Percentiles rank a stretch among this genome's conserved stretches.
phyloP scores from a whole-genome alignment of 140 eudicot species.

The Ambrosia hybrid region DNA sequence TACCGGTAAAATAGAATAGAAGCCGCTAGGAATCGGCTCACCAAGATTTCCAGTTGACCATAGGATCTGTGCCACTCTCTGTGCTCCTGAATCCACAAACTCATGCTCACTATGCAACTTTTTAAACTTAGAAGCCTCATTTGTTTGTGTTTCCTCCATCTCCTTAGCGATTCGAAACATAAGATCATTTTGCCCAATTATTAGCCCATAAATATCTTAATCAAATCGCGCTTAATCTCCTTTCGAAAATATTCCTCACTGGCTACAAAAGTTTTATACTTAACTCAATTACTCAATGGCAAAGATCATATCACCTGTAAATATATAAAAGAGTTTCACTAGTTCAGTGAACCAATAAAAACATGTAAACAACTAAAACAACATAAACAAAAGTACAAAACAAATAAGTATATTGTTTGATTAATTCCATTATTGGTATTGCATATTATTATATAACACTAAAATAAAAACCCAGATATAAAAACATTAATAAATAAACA shows the following conservation, averaged over 20 bases:
- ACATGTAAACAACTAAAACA: constrained; percentile 8
- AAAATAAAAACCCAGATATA: background rate
- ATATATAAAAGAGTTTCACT: background rate
- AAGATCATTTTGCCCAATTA: constrained; percentile 56
- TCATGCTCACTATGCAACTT: constrained; percentile 39
- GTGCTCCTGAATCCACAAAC: constrained; percentile 39
- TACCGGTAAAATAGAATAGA: constrained; percentile 71
- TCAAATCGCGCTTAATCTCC: constrained; percentile 16
- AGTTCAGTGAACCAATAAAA: constrained; percentile 15
- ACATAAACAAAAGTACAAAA: constrained; percentile 8
- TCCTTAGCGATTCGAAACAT: constrained; percentile 40
- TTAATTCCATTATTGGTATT: background rate
- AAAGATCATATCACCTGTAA: constrained; percentile 29
- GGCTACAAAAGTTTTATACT: constrained; percentile 22
- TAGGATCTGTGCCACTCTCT: constrained; percentile 65
- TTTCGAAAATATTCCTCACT: constrained; percentile 18
- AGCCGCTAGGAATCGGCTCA: constrained; percentile 73
- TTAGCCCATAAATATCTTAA: constrained; percentile 47
- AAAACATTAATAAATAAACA: constrained; percentile 15
- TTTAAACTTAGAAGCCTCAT: constrained; percentile 37
- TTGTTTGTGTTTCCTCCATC: constrained; percentile 68
- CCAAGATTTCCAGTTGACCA: constrained; percentile 82
- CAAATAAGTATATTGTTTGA: background rate
- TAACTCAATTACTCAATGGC: constrained; percentile 7
- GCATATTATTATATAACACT: constrained; percentile 10